Base-by-base conservation (phyloP, 345 rosid species). In the Citrus australasica region DNA sequence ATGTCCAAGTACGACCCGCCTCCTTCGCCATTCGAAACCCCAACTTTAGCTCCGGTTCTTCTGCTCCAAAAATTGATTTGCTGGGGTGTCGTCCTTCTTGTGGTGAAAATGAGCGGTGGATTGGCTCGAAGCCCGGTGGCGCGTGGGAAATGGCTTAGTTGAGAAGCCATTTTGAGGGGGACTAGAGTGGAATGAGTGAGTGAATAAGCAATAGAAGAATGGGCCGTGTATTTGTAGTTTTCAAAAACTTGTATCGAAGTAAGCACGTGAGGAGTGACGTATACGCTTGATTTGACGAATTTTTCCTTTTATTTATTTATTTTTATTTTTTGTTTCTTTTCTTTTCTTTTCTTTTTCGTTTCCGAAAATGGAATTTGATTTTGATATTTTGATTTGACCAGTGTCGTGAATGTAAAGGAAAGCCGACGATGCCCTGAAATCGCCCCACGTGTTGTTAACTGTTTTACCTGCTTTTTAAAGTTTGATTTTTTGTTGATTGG, bases 1-100 rank as follows among this genome's bases (percentile, higher is more conserved):
- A 91, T 93, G 79, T 85, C 81, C 51, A 95, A 88, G 81, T 95
- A 95, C 21, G 98, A 92, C 48, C 86, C 87, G 4, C 79, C 87
- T 28, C 82, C 68, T 65, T 40, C 58, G 58, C 58, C 89, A 30
- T 79, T 80, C 3, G 88, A 81, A 79, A 73, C 92, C 84, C 88
- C 81, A 28, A 89, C 68, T 48, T 79, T 78, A 16, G 48, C 78
- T n/a, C 81, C 69, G 3, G 74, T 76, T 3, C 66, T 53, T 32
- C 67, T 72, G 22, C 70, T 73, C 56, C 82, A 72, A 28, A 79
- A 70, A 59, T 53, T 21, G 27, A 33, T 37, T 0, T 58, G 32
- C 4, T 14, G 74, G 25, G 9, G 11, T 24, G 33, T 4, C 17
- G 7, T 2, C 56, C 10, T 22, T 25, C 74, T 1, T 46, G 79